Conservation (phyloP, 2,329 filamentous ascomycete genomes). For the Paecilomyces sp. region DNA sequence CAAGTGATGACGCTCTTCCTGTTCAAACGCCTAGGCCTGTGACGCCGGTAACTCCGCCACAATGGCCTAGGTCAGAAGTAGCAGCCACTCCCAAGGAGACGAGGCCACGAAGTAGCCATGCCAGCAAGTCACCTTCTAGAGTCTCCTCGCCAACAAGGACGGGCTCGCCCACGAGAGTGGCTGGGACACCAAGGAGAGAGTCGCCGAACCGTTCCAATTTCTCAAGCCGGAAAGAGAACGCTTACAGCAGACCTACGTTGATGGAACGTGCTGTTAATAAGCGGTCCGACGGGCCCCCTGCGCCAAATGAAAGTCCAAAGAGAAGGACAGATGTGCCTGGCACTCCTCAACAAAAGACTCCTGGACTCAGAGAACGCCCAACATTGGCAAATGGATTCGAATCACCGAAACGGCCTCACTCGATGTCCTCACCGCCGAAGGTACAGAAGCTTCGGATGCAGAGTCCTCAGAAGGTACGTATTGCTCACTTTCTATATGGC, state of each 20-base stretch:
- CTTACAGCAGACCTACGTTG: slow-evolving; percentile 24
- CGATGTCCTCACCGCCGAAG: slow-evolving; percentile 62
- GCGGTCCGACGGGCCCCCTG: slow-evolving; percentile 23
- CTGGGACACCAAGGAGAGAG: slow-evolving; percentile 1
- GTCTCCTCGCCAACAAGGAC: slow-evolving; percentile 24
- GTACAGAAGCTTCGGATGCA: slow-evolving; percentile 64
- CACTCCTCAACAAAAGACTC: slow-evolving; percentile 41
- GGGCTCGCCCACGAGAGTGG: slow-evolving; percentile 19
- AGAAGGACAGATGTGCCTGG: slow-evolving; percentile 41
- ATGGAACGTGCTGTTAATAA: slow-evolving; percentile 26
- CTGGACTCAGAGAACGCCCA: slow-evolving; percentile 27
- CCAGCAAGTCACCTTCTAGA: slow-evolving; percentile 20
- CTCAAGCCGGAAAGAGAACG: slow-evolving; percentile 33
- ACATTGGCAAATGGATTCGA: slow-evolving; percentile 23
- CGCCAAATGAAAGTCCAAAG: slow-evolving; percentile 31
- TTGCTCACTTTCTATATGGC: background rate
- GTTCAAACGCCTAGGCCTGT: slow-evolving; percentile 30
- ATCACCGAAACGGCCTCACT: slow-evolving; percentile 17
- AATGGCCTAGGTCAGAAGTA: slow-evolving; percentile 19
- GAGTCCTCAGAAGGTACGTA: slow-evolving; percentile 50
- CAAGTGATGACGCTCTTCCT: slow-evolving; percentile 44
- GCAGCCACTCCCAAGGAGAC: slow-evolving; percentile 21
- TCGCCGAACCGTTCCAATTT: slow-evolving; percentile 26
- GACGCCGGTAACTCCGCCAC: slow-evolving; percentile 17
- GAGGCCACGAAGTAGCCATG: slow-evolving; percentile 22